Base-by-base conservation (phyloP, 805 yeast genomes). In the Debaryomyces maramus region DNA sequence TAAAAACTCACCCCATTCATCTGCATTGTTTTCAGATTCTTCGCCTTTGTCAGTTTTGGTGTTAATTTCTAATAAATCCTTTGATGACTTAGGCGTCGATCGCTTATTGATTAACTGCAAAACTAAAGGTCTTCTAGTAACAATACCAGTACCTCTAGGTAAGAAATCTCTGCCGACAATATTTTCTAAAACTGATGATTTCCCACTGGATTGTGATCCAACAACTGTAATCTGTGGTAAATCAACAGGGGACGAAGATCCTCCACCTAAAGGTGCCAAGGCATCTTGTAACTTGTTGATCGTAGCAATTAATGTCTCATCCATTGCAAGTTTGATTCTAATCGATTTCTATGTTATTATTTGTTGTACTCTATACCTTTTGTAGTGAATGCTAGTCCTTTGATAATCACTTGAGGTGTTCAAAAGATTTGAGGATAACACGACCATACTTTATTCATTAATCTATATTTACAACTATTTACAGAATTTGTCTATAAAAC, bases 1-100 rank as follows among this genome's bases (percentile, higher is more conserved):
- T 50, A 91, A 75, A 63, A 93, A 93, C 65, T 93, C 99, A 46
- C 99, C 99, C 97, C 98, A 93, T 70, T 91, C 99, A 47, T 77
- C 83, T 29, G 72, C 74, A 56, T 84, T 85, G 63, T 85, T 85
- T 58, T 85, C 93, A 10, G 80, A 70, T 31, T 73, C 70, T 35
- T 71, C 70, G 20, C 80, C 78, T 40, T 67, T 60, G 15, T 67
- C 68, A 45, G 66, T 67, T 36, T 60, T 56, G 34, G 63, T 61
- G 44, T 73, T 68, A 42, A 75, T 67, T 40, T 70, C 68, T 21
- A 75, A 58, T 50, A 75, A 60, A 42, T 72, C 78, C 21, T 45
- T 43, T 40, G 43, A 39, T 35, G 54, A 21, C 30, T 36, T 43
- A 5, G 51, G 26, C 28, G 47, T 14, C 4, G 81, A 64, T 52